Evolutionary conservation across 306 rosid species (phyloP).

Genomic region (Malus sylvestris): DNA sequence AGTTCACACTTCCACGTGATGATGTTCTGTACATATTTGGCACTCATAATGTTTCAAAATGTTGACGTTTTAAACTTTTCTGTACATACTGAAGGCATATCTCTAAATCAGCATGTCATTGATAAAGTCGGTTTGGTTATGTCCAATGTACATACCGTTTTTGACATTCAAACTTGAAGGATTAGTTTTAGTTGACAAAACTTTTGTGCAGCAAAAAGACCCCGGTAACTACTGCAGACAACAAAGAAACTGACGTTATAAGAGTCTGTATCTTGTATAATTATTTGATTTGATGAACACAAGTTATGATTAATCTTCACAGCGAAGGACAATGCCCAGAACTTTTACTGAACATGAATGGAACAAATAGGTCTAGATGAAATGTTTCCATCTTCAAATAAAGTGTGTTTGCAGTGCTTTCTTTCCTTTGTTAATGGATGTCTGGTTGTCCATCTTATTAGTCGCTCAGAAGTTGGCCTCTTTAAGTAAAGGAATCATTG

Average conservation of each 20-base stretch:
- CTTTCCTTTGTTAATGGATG: neutral
- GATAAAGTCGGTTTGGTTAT: too few species aligned
- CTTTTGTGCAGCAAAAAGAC: too few species aligned
- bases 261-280: neutral
- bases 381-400: neutral
- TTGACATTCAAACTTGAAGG: too few species aligned
- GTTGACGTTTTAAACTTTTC: too few species aligned
- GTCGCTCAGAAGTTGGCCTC: neutral
- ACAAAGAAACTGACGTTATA: neutral
- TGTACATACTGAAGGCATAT: neutral
- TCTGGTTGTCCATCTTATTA: neutral
- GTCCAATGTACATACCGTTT: too few species aligned
- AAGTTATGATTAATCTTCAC: neutral
- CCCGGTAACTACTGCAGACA: neutral
- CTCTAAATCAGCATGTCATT: neutral
- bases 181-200: neutral
- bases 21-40: neutral
- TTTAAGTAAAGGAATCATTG: conserved; percentile 8
- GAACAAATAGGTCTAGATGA: neutral
- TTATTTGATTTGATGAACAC: neutral
- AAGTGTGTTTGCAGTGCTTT: neutral
- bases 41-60: neutral
- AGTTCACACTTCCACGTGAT: neutral
- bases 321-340: neutral
- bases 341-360: neutral